These are phyloP conservation scores for Cadophora gregata DNA, from an alignment of 2,329 filamentous ascomycete genomes.

Conservation along the genomic window DNA sequence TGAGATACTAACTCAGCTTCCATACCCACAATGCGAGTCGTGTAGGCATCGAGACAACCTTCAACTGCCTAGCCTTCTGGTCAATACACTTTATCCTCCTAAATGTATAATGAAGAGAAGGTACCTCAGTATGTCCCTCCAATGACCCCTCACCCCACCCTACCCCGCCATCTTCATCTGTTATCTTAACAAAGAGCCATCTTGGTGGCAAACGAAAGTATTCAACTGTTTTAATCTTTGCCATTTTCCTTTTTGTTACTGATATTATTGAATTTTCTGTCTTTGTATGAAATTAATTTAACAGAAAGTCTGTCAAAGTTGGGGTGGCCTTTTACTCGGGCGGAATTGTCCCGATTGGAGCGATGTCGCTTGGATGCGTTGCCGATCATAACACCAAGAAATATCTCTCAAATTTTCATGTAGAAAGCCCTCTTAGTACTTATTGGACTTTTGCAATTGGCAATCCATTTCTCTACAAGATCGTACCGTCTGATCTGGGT, in stretches of 20 bases:
- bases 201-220: slow-evolving; percentile 77
- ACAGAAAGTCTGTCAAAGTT: neutral
- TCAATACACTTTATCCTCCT: neutral
- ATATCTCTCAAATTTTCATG: neutral
- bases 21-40: slow-evolving; percentile 64
- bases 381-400: neutral
- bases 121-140: slow-evolving; percentile 67
- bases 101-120: neutral
- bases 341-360: slow-evolving; percentile 9
- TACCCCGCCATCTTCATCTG: slow-evolving; percentile 65
- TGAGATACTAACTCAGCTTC: slow-evolving; percentile 67
- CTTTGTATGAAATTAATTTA: neutral
- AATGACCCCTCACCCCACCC: slow-evolving; percentile 80
- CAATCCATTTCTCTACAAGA: neutral
- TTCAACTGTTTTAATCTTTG: slow-evolving; percentile 68
- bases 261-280: neutral
- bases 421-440: neutral
- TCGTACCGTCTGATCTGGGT: neutral
- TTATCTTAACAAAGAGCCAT: slow-evolving; percentile 81
- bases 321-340: neutral
- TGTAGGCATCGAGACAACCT: slow-evolving; percentile 72
- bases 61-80: slow-evolving; percentile 63
- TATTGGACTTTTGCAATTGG: neutral
- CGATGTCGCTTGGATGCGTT: slow-evolving; percentile 8
- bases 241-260: slow-evolving; percentile 51